A percentile compares a stretch with the other conserved stretches of the same genome.
Evolutionary conservation across 1,284 basidiomycete species (phyloP).

Genomic region (Cutaneotrichosporon daszewskae): DNA sequence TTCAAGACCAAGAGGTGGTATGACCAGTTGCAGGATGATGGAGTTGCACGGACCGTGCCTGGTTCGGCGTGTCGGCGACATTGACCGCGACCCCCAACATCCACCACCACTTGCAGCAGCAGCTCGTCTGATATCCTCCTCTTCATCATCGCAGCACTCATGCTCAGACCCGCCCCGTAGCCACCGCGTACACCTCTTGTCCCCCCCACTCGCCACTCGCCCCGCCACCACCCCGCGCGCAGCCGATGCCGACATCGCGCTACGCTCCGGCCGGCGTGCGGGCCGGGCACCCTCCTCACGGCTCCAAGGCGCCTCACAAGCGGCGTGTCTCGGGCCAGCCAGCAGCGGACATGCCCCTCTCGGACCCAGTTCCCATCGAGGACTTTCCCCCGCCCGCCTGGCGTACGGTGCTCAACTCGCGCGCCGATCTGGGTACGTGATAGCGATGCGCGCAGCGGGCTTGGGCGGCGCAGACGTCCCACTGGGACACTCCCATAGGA

Average conservation of each 20-base stretch:
- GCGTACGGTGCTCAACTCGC: slow-evolving; percentile 39
- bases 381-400: slow-evolving; percentile 43
- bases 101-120: too few relatives aligned
- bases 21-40: too few relatives aligned
- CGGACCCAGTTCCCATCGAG: slow-evolving; percentile 34
- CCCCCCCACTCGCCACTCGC: background rate
- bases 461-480: background rate
- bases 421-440: slow-evolving; percentile 41
- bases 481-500: too few relatives aligned
- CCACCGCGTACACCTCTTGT: background rate
- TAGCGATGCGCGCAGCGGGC: background rate
- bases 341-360: slow-evolving; percentile 8
- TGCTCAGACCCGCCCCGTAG: too few relatives aligned
- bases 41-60: too few relatives aligned
- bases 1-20: too few relatives aligned
- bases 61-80: too few relatives aligned
- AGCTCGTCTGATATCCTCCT: too few relatives aligned
- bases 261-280: slow-evolving; percentile 7
- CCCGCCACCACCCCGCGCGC: background rate
- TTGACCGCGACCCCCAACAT: too few relatives aligned
- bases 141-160: too few relatives aligned
- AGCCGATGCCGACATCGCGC: slow-evolving; percentile 5
- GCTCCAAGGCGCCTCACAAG: slow-evolving; percentile 9
- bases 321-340: slow-evolving; percentile 9
- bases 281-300: slow-evolving; percentile 3